Percentiles rank a stretch among this genome's conserved stretches.
phyloP scores from a whole-genome alignment of 768 basidiomycete species.

The Lanmaoa pseudosensibilis region DNA sequence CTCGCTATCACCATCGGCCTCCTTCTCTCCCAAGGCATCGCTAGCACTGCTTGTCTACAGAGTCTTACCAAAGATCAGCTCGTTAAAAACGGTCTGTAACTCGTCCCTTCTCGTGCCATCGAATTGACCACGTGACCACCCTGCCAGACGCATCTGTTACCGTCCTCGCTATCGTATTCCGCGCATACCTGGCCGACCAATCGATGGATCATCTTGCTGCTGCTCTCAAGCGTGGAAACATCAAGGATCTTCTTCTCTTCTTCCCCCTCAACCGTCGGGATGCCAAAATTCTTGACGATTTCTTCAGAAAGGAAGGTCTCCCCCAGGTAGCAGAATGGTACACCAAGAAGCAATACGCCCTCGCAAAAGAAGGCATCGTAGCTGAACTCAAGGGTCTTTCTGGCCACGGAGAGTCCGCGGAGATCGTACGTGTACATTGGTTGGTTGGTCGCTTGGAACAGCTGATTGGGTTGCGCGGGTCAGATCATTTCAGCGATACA shows the following conservation, averaged over 20 bases:
- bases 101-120: neutral
- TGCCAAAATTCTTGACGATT: constrained; percentile 71
- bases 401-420: constrained; percentile 65
- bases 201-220: constrained; percentile 87
- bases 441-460: neutral
- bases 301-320: constrained; percentile 81
- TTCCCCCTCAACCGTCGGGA: constrained; percentile 86
- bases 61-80: constrained; percentile 91
- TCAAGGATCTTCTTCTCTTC: constrained; percentile 84
- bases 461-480: constrained; percentile 11
- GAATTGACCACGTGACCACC: constrained; percentile 10
- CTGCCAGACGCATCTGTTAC: constrained; percentile 69
- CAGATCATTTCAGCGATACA: constrained; percentile 81
- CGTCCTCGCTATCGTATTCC: constrained; percentile 77
- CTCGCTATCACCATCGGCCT: constrained; percentile 80
- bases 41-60: constrained; percentile 72
- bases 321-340: constrained; percentile 90
- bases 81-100: constrained; percentile 79
- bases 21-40: constrained; percentile 81
- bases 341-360: constrained; percentile 83
- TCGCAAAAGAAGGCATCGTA: constrained; percentile 76
- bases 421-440: constrained; percentile 51
- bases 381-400: constrained; percentile 68
- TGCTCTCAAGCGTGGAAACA: constrained; percentile 78
- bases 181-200: constrained; percentile 77